These are phyloP conservation scores for Phaeophleospora eucalypticola DNA, from an alignment of 2,329 filamentous ascomycete species.

Conservation along the genomic window DNA sequence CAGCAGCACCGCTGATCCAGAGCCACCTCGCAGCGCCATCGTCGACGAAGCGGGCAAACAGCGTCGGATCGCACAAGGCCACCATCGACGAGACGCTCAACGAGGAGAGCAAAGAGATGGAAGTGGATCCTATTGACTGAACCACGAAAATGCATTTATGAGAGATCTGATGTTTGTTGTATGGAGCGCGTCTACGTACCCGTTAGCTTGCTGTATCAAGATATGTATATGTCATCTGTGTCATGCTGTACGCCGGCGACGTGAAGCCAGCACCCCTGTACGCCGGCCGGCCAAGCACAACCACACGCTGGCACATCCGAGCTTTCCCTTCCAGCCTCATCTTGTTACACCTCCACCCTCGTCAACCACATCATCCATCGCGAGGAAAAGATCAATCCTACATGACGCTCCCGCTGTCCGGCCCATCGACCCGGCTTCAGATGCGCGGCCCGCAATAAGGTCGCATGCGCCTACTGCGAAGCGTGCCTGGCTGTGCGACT, in stretches of 20 bases:
- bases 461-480: conserved; percentile 4
- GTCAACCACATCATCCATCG: too few relatives aligned
- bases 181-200: background rate
- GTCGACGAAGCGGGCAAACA: conserved; percentile 17
- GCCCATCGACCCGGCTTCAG: background rate
- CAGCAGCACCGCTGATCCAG: conserved; percentile 20
- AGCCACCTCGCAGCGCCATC: conserved; percentile 14
- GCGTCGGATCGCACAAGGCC: conserved; percentile 12
- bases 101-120: conserved; percentile 7
- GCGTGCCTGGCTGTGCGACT: conserved; percentile 4
- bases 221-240: background rate
- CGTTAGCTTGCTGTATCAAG: background rate
- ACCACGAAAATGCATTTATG: background rate
- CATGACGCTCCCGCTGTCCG: background rate
- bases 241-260: background rate
- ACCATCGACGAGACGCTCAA: conserved; percentile 4
- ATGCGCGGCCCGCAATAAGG: background rate
- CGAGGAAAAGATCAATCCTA: background rate
- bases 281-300: background rate
- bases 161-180: background rate
- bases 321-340: conserved; percentile 1
- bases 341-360: background rate
- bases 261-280: too few relatives aligned
- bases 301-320: background rate
- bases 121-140: background rate